A percentile compares a stretch with the other conserved stretches of the same genome.
Conservation (phyloP, 129 eudicot genomes). For the Cynara cardunculus region DNA sequence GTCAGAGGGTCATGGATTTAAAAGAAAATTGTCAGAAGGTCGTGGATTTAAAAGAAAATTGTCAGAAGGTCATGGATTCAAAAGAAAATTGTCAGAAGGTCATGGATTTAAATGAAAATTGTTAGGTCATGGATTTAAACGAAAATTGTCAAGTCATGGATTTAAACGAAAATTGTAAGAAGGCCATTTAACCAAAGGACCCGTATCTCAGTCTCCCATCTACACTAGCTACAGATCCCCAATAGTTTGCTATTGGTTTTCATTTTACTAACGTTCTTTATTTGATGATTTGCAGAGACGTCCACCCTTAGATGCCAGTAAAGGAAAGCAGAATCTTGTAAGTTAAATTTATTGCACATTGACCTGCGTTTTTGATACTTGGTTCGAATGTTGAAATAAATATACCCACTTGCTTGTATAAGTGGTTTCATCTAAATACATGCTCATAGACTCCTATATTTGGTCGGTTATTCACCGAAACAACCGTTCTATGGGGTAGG, state of each 20-base stretch:
- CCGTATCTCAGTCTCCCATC: too few species aligned
- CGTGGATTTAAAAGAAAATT: too few species aligned
- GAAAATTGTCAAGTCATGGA: too few species aligned
- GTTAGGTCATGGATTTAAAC: too few species aligned
- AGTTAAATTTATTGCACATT: constrained; percentile 29
- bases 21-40: too few species aligned
- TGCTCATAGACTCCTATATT: not conserved
- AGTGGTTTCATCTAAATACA: not conserved
- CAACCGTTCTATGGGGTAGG: not conserved
- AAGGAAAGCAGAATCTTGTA: constrained; percentile 70
- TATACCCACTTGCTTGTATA: not conserved
- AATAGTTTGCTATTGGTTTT: not conserved
- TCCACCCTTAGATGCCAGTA: constrained; percentile 58
- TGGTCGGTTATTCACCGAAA: not conserved
- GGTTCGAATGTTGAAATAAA: not conserved
- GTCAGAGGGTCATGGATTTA: too few species aligned
- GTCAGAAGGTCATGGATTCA: too few species aligned
- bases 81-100: too few species aligned
- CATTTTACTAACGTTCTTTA: not conserved
- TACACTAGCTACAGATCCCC: too few species aligned
- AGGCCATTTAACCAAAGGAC: too few species aligned
- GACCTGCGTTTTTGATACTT: not conserved
- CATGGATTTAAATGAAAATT: too few species aligned
- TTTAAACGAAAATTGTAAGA: too few species aligned
- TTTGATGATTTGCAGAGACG: constrained; percentile 65